A percentile compares a stretch with the other conserved stretches of the same genome.
Evolutionary conservation across 2,329 filamentous ascomycete species (phyloP).

Genomic region (Sporothrix mexicana): DNA sequence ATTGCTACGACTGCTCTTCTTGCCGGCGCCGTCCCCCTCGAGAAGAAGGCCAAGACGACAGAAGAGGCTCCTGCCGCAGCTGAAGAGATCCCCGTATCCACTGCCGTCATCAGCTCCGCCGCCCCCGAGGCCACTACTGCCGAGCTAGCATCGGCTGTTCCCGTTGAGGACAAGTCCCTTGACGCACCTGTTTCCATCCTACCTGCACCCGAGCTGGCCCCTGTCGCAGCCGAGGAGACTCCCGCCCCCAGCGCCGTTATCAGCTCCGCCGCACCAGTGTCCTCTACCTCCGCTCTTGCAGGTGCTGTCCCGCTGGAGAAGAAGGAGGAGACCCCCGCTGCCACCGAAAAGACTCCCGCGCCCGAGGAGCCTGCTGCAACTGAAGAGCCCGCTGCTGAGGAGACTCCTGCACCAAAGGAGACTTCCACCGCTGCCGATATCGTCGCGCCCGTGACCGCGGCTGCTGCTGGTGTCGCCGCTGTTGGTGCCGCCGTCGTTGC

Average conservation of each 20-base stretch:
- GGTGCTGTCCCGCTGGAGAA: conserved; percentile 67
- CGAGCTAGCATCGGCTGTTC: conserved; percentile 55
- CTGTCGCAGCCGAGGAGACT: conserved; percentile 43
- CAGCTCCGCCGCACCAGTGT: conserved; percentile 28
- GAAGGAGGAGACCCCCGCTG: conserved; percentile 14
- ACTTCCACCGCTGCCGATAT: conserved; percentile 18
- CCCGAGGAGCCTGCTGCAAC: neutral
- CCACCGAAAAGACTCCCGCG: conserved; percentile 1
- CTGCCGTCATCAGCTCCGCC: conserved; percentile 40
- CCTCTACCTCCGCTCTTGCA: conserved; percentile 18
- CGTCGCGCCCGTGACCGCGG: conserved; percentile 9
- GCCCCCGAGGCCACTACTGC: conserved; percentile 24
- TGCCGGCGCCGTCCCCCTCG: conserved; percentile 63
- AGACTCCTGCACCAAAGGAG: conserved; percentile 24
- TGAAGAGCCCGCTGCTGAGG: conserved; percentile 12
- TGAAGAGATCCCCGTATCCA: conserved; percentile 53
- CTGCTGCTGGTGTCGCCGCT: conserved; percentile 24
- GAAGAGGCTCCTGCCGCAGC: conserved; percentile 12
- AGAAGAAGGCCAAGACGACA: conserved; percentile 44
- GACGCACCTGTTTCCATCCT: neutral
- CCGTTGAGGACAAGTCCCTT: conserved; percentile 55
- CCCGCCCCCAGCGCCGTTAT: conserved; percentile 52
- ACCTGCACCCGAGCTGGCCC: neutral
- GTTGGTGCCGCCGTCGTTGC: conserved; percentile 30
- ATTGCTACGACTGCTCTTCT: conserved; percentile 18